These are phyloP conservation scores for Firmiana major DNA, from an alignment of 345 rosid genomes.

Conservation along the genomic window DNA sequence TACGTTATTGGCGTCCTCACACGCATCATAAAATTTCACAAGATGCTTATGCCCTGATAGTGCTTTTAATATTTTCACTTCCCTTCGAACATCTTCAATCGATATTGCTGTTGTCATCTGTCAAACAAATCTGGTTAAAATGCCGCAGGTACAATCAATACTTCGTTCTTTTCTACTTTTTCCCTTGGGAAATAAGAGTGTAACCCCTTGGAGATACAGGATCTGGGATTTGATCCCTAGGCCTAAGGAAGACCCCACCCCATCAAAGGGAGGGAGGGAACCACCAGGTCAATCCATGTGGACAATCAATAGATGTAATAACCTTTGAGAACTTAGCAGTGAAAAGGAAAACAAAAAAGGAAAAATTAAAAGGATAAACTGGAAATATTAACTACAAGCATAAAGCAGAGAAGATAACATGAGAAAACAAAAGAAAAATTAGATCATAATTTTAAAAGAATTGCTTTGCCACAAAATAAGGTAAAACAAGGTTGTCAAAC, in stretches of 20 bases:
- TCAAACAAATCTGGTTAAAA: constrained; percentile 29
- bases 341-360: neutral
- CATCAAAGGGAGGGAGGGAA: neutral
- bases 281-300: neutral
- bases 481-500: neutral
- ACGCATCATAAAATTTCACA: constrained; percentile 71
- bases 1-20: constrained; percentile 77
- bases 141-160: neutral
- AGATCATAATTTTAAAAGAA: neutral
- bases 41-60: constrained; percentile 76
- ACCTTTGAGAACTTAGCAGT: neutral
- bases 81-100: constrained; percentile 88
- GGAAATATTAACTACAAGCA: neutral
- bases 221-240: neutral
- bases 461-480: neutral
- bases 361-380: neutral
- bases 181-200: neutral
- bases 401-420: neutral
- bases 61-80: constrained; percentile 73
- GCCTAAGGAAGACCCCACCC: neutral
- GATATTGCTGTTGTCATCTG: constrained; percentile 91
- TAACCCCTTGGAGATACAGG: neutral
- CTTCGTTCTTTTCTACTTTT: neutral
- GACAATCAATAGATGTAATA: neutral
- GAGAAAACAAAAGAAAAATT: neutral